Base-by-base conservation (phyloP, 1,284 basidiomycete species). In the Mycena sp. region DNA sequence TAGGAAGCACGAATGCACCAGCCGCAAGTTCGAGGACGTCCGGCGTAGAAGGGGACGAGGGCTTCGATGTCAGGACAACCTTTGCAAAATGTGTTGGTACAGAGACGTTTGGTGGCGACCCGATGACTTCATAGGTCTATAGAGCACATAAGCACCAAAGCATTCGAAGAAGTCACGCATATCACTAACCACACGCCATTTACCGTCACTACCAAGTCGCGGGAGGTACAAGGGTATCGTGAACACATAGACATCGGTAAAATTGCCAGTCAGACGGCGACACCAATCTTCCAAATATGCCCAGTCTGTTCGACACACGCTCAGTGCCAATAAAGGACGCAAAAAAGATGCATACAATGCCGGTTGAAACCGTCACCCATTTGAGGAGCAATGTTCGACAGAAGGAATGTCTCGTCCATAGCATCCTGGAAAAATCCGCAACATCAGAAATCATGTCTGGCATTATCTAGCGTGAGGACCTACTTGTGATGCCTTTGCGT, bases 71-170 rank as follows among this genome's bases (percentile, higher is more conserved):
- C 55, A 98, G 83, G 26, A 99, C 89, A 29, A 99, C 96, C 78
- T 99, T 99, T 32, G 97, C 97, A 76, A 99, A 99, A 76, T 99
- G 98, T 5, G 98, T 99, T 0, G 98, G 98, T 7, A 99, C 98
- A 32, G 92, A 83, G 57, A 99, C 84, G 71, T 92, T 93, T 4
- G 95, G 95, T 25, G 95, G 96, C 35, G 86, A 87, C 0, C 97
- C 98, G 67, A 99, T 98, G 41, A 99, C 93, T 84, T 98, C 95
- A 75, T 98, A 89, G 2, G 86, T 89, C 93, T 96, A 53, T 65
- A 5, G 25, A 14, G 19, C 45, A 17, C 14, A 49, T 58, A 16
- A 59, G 40, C 52, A 57, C 52, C 12, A 41, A 26, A 26, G 43
- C 50, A 29, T 25, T 2, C 38, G 57, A 40, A n/a, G n/a, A n/a